These are phyloP conservation scores for Kwoniella europaea DNA, from an alignment of 768 basidiomycete genomes.

Conservation along the genomic window DNA sequence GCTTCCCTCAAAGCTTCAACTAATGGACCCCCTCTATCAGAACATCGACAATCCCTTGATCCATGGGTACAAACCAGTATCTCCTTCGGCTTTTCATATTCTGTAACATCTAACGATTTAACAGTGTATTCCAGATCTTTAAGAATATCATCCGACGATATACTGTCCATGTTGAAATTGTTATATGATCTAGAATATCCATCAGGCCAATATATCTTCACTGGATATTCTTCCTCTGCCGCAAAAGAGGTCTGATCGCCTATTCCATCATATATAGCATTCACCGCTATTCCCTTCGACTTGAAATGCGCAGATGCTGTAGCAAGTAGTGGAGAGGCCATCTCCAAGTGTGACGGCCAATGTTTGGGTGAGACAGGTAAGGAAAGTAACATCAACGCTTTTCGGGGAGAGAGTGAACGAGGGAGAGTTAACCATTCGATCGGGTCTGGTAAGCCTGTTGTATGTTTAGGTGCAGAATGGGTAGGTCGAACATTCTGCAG, in stretches of 20 bases:
- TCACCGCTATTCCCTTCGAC: constrained; percentile 34
- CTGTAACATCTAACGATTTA: not conserved
- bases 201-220: constrained; percentile 46
- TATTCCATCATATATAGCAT: constrained; percentile 46
- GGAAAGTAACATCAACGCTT: constrained; percentile 41
- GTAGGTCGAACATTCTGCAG: not conserved
- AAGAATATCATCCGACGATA: constrained; percentile 5
- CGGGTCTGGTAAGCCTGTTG: not conserved
- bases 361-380: constrained; percentile 40
- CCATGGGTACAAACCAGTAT: constrained; percentile 74
- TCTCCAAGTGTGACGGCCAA: constrained; percentile 50
- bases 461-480: constrained; percentile 10
- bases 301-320: constrained; percentile 28
- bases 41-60: constrained; percentile 78
- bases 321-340: constrained; percentile 41
- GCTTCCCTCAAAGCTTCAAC: constrained; percentile 66
- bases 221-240: constrained; percentile 34
- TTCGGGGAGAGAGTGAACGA: constrained; percentile 29
- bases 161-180: constrained; percentile 16
- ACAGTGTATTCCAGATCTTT: constrained; percentile 15
- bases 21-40: constrained; percentile 68
- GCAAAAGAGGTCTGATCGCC: constrained; percentile 15
- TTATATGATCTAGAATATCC: constrained; percentile 22
- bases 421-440: constrained; percentile 42
- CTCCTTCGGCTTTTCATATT: constrained; percentile 25